Percentiles rank a stretch among this genome's conserved stretches.
These are phyloP conservation scores for Debaryomyces singareniensis DNA, from an alignment of 1,139 yeast species.

Conservation along the genomic window DNA sequence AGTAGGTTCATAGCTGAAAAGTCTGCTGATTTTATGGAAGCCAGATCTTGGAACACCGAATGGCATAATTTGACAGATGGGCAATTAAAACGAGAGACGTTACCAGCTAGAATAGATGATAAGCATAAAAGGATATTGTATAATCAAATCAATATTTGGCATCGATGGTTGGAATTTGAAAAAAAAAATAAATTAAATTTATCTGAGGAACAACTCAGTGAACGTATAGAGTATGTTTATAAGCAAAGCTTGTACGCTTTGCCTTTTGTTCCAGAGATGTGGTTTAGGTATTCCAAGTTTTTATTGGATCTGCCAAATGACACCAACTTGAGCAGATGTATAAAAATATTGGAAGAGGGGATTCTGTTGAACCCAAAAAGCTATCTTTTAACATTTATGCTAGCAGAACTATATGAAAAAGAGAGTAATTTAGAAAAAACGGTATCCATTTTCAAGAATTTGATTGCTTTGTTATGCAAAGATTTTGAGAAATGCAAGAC, in stretches of 20 bases:
- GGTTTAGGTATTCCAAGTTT: slow-evolving; percentile 60
- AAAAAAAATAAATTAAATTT: slow-evolving; percentile 61
- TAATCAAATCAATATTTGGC: slow-evolving; percentile 54
- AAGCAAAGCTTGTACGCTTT: slow-evolving; percentile 64
- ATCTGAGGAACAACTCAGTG: slow-evolving; percentile 40
- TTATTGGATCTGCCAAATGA: slow-evolving; percentile 28
- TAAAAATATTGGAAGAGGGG: slow-evolving; percentile 49
- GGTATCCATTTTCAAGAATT: slow-evolving; percentile 41
- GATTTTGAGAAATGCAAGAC: slow-evolving; percentile 9
- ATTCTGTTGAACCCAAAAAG: slow-evolving; percentile 66
- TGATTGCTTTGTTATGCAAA: slow-evolving; percentile 37
- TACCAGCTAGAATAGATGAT: slow-evolving; percentile 23
- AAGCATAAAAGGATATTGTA: slow-evolving; percentile 19
- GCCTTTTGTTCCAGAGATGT: slow-evolving; percentile 73
- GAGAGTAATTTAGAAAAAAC: slow-evolving; percentile 49
- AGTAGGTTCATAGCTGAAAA: slow-evolving; percentile 80
- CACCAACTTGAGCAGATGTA: slow-evolving; percentile 24
- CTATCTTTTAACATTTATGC: slow-evolving; percentile 56
- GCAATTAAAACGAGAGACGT: slow-evolving; percentile 28
- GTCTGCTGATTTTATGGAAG: slow-evolving; percentile 84
- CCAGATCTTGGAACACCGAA: slow-evolving; percentile 73
- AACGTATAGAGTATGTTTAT: slow-evolving; percentile 68
- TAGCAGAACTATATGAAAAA: slow-evolving; percentile 66
- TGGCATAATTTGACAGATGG: slow-evolving; percentile 48
- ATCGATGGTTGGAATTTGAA: slow-evolving; percentile 77